A percentile compares a stretch with the other conserved stretches of the same genome.
Conservation (phyloP, 1,139 yeast species). For the Blastobotrys buckinghamii region DNA sequence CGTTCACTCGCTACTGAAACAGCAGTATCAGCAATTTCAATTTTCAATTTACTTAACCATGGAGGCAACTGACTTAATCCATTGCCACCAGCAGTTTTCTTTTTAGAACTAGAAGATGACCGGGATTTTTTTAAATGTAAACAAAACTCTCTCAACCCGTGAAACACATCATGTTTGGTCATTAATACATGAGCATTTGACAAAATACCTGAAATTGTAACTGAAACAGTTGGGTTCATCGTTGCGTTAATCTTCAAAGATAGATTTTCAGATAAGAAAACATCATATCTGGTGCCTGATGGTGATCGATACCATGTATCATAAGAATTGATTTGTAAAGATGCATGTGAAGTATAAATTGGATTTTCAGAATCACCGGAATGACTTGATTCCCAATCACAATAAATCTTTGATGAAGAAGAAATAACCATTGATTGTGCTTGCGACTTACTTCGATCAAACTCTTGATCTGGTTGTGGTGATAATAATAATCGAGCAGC, state of each 20-base stretch:
- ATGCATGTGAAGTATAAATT: slow-evolving; percentile 25
- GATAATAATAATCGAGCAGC: slow-evolving; percentile 32
- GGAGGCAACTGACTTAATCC: slow-evolving; percentile 29
- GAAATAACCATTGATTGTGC: slow-evolving; percentile 26
- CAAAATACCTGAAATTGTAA: slow-evolving; percentile 23
- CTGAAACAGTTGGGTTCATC: slow-evolving; percentile 27
- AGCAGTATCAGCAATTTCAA: slow-evolving; percentile 28
- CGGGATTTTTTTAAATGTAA: slow-evolving; percentile 14
- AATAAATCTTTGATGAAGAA: slow-evolving; percentile 28
- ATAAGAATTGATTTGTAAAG: slow-evolving; percentile 27
- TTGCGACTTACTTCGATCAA: not conserved
- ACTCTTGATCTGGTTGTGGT: slow-evolving; percentile 12
- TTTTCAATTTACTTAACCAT: slow-evolving; percentile 28
- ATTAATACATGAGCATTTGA: slow-evolving; percentile 25
- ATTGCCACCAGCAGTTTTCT: slow-evolving; percentile 6
- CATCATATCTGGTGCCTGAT: slow-evolving; percentile 28
- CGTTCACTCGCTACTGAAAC: slow-evolving; percentile 25
- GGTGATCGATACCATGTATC: slow-evolving; percentile 31
- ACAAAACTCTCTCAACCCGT: slow-evolving; percentile 26
- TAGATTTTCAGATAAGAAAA: slow-evolving; percentile 28
- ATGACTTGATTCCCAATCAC: slow-evolving; percentile 32
- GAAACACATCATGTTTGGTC: slow-evolving; percentile 27
- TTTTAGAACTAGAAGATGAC: not conserved
- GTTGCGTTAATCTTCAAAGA: slow-evolving; percentile 25
- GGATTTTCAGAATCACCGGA: slow-evolving; percentile 19